phyloP scores from a whole-genome alignment of 306 rosid species.

The Begonia fuchsioides region DNA sequence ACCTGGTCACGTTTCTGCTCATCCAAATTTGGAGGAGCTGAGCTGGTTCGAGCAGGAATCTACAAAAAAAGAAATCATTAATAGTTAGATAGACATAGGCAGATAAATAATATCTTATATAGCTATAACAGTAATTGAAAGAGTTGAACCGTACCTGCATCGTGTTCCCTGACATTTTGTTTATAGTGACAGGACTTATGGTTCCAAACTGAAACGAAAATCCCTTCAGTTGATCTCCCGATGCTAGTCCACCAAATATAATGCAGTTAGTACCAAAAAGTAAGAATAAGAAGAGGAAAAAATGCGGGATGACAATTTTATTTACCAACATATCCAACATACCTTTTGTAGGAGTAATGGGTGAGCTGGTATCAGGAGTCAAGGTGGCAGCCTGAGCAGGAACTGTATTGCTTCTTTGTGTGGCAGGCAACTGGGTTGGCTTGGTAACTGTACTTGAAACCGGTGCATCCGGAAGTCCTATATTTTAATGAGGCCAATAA shows the following conservation, averaged over 20 bases:
- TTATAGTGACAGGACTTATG: slow-evolving; percentile 53
- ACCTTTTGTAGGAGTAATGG: slow-evolving; percentile 47
- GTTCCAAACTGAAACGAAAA: slow-evolving; percentile 81
- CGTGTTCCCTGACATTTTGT: slow-evolving; percentile 12
- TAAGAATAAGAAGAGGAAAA: background rate
- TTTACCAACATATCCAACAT: slow-evolving; percentile 13
- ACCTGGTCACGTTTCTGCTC: slow-evolving; percentile 91
- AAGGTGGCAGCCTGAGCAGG: slow-evolving; percentile 46
- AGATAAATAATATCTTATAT: slow-evolving; percentile 3
- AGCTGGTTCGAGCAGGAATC: slow-evolving; percentile 93
- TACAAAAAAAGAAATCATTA: slow-evolving; percentile 26
- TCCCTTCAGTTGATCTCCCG: slow-evolving; percentile 59
- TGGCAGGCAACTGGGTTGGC: slow-evolving; percentile 34
- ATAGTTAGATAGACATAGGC: slow-evolving; percentile 1
- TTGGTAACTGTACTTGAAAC: slow-evolving; percentile 35
- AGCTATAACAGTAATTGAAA: slow-evolving; percentile 3
- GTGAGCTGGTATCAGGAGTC: slow-evolving; percentile 27
- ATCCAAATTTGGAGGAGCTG: slow-evolving; percentile 95
- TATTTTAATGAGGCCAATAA: slow-evolving; percentile 1
- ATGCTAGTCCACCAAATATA: slow-evolving; percentile 15
- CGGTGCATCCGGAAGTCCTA: slow-evolving; percentile 43
- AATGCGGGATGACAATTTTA: background rate
- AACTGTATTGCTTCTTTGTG: slow-evolving; percentile 53
- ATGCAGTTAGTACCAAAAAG: background rate
- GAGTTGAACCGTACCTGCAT: slow-evolving; percentile 38